These are phyloP conservation scores for Psidium guajava DNA, from an alignment of 345 rosid genomes.

Conservation along the genomic window DNA sequence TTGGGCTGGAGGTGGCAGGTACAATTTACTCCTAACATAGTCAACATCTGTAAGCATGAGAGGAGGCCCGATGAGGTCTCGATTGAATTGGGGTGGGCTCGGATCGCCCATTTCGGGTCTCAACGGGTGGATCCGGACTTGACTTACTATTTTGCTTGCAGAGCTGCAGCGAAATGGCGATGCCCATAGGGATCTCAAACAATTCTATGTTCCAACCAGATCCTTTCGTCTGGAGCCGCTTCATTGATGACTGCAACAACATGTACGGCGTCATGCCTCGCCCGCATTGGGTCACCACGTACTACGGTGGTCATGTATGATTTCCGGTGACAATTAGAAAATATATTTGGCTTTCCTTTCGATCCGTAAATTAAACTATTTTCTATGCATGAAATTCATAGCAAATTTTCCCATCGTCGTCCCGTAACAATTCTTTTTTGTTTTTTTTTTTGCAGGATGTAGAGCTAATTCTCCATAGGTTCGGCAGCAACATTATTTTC, in stretches of 20 bases:
- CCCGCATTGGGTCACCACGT: conserved; percentile 42
- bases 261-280: conserved; percentile 23
- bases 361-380: background rate
- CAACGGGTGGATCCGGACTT: no score
- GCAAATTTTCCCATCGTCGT: background rate
- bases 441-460: conserved; percentile 21
- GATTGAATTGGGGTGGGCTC: no score
- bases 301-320: conserved; percentile 37
- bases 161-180: conserved; percentile 48
- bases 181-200: conserved; percentile 23
- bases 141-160: background rate
- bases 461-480: conserved; percentile 24
- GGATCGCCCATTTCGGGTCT: no score
- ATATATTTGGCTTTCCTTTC: background rate
- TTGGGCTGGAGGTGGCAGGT: conserved; percentile 46
- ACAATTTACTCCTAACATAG: background rate
- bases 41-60: no score
- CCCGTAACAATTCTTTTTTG: background rate
- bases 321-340: background rate
- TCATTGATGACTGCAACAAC: background rate
- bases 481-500: conserved; percentile 51
- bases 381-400: background rate
- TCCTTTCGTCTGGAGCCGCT: conserved; percentile 9
- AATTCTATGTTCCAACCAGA: conserved; percentile 20
- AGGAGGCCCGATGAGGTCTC: no score